A percentile compares a stretch with the other conserved stretches of the same genome.
phyloP scores from a whole-genome alignment of 2,329 filamentous ascomycete genomes.

The Penicillium occitanis region DNA sequence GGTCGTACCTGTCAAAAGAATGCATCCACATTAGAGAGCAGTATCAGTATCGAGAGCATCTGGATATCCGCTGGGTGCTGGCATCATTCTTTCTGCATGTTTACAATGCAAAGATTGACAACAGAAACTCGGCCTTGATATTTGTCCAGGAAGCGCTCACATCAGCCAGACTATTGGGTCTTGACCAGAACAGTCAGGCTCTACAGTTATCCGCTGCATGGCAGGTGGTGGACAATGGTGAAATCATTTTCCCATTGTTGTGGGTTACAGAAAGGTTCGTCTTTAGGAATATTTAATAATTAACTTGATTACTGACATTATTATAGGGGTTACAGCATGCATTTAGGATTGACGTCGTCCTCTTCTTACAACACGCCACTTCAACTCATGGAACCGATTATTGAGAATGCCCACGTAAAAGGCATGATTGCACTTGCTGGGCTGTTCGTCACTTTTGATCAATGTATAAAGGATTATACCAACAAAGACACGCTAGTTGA shows the following conservation, averaged over 20 bases:
- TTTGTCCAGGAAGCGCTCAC: slow-evolving; percentile 34
- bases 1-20: slow-evolving; percentile 25
- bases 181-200: slow-evolving; percentile 24
- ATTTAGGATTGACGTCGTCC: slow-evolving; percentile 31
- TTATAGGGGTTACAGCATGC: slow-evolving; percentile 34
- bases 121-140: slow-evolving; percentile 31
- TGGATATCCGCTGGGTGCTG: slow-evolving; percentile 27
- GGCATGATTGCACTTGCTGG: slow-evolving; percentile 29
- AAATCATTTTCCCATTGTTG: slow-evolving; percentile 30
- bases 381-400: not conserved
- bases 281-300: not conserved
- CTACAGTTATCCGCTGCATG: slow-evolving; percentile 9
- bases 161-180: slow-evolving; percentile 25
- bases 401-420: slow-evolving; percentile 25
- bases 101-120: slow-evolving; percentile 35
- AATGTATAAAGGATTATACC: slow-evolving; percentile 20
- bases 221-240: slow-evolving; percentile 27
- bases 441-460: slow-evolving; percentile 30
- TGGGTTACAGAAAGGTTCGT: slow-evolving; percentile 35
- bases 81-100: slow-evolving; percentile 36
- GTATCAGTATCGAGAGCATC: slow-evolving; percentile 23
- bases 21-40: slow-evolving; percentile 29
- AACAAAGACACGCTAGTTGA: slow-evolving; percentile 23
- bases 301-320: not conserved
- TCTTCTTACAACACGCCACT: slow-evolving; percentile 24